These are phyloP conservation scores for Capsella bursapastoris DNA, from an alignment of 345 rosid genomes.

Conservation along the genomic window DNA sequence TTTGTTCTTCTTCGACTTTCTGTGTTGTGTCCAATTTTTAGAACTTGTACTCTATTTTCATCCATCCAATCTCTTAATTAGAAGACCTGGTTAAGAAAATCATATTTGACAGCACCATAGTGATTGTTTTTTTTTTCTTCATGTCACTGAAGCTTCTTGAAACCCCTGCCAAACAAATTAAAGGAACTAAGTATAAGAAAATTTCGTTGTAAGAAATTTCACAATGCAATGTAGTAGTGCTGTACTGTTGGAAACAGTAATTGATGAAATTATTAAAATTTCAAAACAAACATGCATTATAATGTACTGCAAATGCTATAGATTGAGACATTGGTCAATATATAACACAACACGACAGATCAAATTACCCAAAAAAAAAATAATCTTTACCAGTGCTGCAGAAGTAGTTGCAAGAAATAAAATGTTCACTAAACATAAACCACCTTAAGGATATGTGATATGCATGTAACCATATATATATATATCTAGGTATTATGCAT, in stretches of 20 bases:
- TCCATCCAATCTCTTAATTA: constrained; percentile 1
- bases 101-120: neutral
- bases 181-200: neutral
- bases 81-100: constrained; percentile 1
- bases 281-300: neutral
- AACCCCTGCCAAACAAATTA: constrained; percentile 21
- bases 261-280: neutral
- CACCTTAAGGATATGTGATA: constrained; percentile 8
- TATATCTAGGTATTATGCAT: neutral
- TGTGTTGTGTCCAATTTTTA: constrained; percentile 17
- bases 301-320: neutral
- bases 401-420: neutral
- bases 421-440: neutral
- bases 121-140: neutral
- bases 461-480: constrained; percentile 9
- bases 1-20: neutral
- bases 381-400: neutral
- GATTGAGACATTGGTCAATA: neutral
- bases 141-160: constrained; percentile 14
- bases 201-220: neutral
- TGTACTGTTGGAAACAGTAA: neutral
- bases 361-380: neutral
- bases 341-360: neutral
- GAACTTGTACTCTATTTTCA: constrained; percentile 6
- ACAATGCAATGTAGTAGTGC: constrained; percentile 1